Conservation (phyloP, 2,329 filamentous ascomycete species). For the Aspergillus quadricinctus region DNA sequence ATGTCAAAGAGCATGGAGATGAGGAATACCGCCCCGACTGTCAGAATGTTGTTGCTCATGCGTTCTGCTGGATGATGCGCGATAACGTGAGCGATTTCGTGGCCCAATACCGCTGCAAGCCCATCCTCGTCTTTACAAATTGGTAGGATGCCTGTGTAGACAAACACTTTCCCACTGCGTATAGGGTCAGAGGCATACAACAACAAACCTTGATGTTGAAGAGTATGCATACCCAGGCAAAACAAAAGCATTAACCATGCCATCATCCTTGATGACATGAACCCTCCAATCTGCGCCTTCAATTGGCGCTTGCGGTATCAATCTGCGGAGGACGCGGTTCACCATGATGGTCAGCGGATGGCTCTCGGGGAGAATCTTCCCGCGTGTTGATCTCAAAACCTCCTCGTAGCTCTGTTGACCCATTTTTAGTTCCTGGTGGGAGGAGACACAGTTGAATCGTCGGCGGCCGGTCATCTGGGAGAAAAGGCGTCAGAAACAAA, state of each 20-base stretch:
- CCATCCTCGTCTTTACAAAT: constrained; percentile 55
- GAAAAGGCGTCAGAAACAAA: constrained; percentile 2
- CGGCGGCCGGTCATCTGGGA: constrained; percentile 49
- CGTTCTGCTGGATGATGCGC: constrained; percentile 54
- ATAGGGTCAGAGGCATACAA: constrained; percentile 3
- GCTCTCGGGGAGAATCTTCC: constrained; percentile 45
- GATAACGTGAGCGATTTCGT: constrained; percentile 63
- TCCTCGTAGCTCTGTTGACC: constrained; percentile 45
- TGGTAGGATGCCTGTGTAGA: constrained; percentile 59
- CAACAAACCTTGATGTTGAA: neutral
- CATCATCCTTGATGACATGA: constrained; percentile 51
- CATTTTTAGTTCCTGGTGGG: constrained; percentile 41
- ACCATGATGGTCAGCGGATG: constrained; percentile 50
- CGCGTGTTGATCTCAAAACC: constrained; percentile 44
- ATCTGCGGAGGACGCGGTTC: constrained; percentile 48
- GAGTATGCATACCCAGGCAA: constrained; percentile 49
- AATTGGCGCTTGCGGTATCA: constrained; percentile 51
- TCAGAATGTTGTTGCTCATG: constrained; percentile 44
- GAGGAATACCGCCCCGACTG: constrained; percentile 24
- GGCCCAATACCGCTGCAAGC: constrained; percentile 57
- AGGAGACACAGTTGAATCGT: constrained; percentile 55
- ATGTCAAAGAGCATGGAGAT: constrained; percentile 36
- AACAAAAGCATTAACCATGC: constrained; percentile 57
- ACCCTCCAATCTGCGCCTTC: constrained; percentile 51
- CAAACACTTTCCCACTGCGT: constrained; percentile 57